phyloP scores from a whole-genome alignment of 1,284 basidiomycete species.

The Heimioporus retisporus region DNA sequence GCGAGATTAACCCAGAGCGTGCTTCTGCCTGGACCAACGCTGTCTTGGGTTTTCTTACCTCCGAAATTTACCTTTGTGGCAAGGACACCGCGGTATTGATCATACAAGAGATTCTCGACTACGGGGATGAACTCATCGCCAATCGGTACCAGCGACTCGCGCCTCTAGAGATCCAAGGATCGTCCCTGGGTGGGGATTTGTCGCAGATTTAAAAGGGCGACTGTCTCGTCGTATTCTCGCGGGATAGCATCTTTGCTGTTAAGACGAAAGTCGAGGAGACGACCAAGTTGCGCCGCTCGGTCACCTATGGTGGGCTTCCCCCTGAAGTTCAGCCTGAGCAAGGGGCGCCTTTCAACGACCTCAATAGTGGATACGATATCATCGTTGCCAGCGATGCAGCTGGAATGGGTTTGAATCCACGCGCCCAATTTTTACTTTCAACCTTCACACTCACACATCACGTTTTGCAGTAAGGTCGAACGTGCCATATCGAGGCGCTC shows the following conservation, averaged over 20 bases:
- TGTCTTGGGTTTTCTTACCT: slow-evolving; percentile 82
- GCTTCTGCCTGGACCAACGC: slow-evolving; percentile 91
- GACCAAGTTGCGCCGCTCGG: slow-evolving; percentile 76
- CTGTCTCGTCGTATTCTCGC: slow-evolving; percentile 92
- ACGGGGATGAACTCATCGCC: slow-evolving; percentile 87
- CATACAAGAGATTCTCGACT: slow-evolving; percentile 73
- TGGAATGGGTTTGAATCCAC: slow-evolving; percentile 90
- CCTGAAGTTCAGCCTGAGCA: slow-evolving; percentile 85
- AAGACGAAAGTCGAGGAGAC: slow-evolving; percentile 77
- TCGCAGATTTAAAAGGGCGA: slow-evolving; percentile 83
- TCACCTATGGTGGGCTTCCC: slow-evolving; percentile 83
- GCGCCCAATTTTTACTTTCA: slow-evolving; percentile 37
- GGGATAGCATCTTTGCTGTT: slow-evolving; percentile 82
- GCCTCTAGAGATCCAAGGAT: slow-evolving; percentile 79
- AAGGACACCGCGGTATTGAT: slow-evolving; percentile 93
- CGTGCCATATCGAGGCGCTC: slow-evolving; percentile 86
- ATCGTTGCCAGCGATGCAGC: slow-evolving; percentile 87
- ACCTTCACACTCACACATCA: slow-evolving; percentile 1
- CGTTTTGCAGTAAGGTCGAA: slow-evolving; percentile 83
- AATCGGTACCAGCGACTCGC: slow-evolving; percentile 91
- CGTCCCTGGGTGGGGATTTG: slow-evolving; percentile 75
- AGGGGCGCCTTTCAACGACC: slow-evolving; percentile 81
- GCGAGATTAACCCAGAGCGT: slow-evolving; percentile 92
- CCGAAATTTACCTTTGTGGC: slow-evolving; percentile 95
- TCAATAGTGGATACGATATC: slow-evolving; percentile 72